Evolutionary conservation across 164 flowering plant species (phyloP).

Genomic region (Houttuynia cordata): DNA sequence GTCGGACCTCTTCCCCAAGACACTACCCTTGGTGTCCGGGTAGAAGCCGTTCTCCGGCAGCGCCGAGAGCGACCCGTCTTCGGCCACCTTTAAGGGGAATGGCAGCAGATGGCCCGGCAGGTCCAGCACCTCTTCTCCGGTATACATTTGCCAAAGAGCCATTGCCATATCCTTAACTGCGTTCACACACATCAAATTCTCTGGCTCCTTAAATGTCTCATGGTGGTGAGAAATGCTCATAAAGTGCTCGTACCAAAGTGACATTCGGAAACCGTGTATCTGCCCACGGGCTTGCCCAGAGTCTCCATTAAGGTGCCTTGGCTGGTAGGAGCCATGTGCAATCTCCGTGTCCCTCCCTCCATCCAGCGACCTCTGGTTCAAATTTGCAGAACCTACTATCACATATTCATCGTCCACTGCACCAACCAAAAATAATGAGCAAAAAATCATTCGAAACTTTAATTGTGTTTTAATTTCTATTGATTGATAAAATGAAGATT

Average conservation of each 20-base stretch:
- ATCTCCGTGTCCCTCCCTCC: slow-evolving; percentile 88
- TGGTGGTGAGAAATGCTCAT: slow-evolving; percentile 11
- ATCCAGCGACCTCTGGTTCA: slow-evolving; percentile 95
- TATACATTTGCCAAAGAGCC: slow-evolving; percentile 53
- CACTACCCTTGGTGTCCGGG: slow-evolving; percentile 61
- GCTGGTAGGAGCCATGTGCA: slow-evolving; percentile 81
- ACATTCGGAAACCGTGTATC: slow-evolving; percentile 51
- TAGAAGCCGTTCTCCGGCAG: slow-evolving; percentile 29
- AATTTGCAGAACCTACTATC: slow-evolving; percentile 79
- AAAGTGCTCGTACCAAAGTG: slow-evolving; percentile 87
- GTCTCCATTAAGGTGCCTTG: slow-evolving; percentile 11
- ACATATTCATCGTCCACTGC: slow-evolving; percentile 76
- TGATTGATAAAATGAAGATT: no score
- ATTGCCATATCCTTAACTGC: slow-evolving; percentile 41
- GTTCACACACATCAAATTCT: slow-evolving; percentile 37
- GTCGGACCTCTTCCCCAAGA: slow-evolving; percentile 58
- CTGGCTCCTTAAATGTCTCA: neutral
- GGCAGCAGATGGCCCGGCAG: slow-evolving; percentile 78
- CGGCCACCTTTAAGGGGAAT: slow-evolving; percentile 49
- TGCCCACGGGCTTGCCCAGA: slow-evolving; percentile 13
- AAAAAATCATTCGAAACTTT: no score
- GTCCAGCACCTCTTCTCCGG: slow-evolving; percentile 49
- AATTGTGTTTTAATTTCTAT: no score
- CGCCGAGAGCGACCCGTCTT: slow-evolving; percentile 46
- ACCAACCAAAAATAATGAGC: neutral